phyloP scores from a whole-genome alignment of 352 stramenopile species.

The Nothophytophthora sp. region DNA sequence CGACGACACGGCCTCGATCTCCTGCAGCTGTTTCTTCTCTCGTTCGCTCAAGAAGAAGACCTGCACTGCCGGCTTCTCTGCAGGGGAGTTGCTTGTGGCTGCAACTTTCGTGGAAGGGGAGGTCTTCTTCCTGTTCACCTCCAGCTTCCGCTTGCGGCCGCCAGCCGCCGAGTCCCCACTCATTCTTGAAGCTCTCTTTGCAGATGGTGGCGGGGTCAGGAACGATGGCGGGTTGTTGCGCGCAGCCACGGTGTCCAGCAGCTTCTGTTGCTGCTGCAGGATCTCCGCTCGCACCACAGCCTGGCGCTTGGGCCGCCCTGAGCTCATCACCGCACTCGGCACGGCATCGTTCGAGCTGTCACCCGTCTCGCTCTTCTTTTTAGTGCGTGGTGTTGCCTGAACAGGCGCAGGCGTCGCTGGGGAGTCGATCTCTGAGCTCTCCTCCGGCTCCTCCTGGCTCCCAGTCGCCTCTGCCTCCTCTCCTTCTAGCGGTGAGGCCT shows the following conservation, averaged over 20 bases:
- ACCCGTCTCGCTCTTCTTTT: conserved; percentile 10
- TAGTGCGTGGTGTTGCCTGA: too few relatives aligned
- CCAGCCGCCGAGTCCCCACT: conserved; percentile 10
- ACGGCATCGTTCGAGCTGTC: neutral
- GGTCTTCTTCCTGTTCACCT: conserved; percentile 60
- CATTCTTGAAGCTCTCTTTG: conserved; percentile 16
- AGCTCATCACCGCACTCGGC: conserved; percentile 15
- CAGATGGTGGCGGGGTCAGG: conserved; percentile 30
- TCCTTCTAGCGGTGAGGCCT: neutral
- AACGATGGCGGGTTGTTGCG: conserved; percentile 28
- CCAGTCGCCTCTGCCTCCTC: conserved; percentile 7
- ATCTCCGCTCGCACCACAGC: conserved; percentile 53
- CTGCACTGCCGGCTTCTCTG: conserved; percentile 23
- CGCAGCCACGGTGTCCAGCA: conserved; percentile 27
- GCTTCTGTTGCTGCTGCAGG: conserved; percentile 34
- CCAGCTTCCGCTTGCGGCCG: conserved; percentile 58
- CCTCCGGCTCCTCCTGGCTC: conserved; percentile 6
- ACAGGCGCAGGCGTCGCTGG: neutral
- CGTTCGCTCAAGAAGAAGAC: conserved; percentile 72
- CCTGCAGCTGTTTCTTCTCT: conserved; percentile 68
- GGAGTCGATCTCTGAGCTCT: neutral
- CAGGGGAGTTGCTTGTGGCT: conserved; percentile 16
- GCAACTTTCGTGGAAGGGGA: conserved; percentile 24
- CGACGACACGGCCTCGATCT: conserved; percentile 62
- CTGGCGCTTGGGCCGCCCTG: conserved; percentile 55